phyloP scores from a whole-genome alignment of 23 red algal genomes.

The Gracilaria gracilis region DNA sequence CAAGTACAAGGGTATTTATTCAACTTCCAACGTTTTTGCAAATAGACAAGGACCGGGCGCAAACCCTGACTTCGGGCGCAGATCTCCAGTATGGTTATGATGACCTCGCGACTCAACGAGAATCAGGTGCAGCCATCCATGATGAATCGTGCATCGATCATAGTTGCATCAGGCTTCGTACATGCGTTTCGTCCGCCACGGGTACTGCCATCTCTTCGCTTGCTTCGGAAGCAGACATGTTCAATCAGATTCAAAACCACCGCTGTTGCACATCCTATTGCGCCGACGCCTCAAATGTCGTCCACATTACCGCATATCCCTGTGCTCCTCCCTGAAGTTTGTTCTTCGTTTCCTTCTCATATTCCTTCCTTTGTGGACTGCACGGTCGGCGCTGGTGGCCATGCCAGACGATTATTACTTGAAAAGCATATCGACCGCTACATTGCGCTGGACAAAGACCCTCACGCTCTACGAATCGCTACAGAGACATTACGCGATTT shows the following conservation, averaged over 20 bases:
- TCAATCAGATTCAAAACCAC: background rate
- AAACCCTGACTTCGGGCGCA: too few species aligned
- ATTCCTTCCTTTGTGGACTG: conserved; percentile 81
- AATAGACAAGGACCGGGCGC: too few species aligned
- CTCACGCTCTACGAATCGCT: conserved; percentile 63
- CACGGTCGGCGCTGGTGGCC: conserved; percentile 93
- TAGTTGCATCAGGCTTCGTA: background rate
- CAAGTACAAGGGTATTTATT: too few species aligned
- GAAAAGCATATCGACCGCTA: conserved; percentile 61
- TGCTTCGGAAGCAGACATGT: background rate
- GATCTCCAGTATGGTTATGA: too few species aligned
- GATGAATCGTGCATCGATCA: background rate
- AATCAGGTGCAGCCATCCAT: background rate
- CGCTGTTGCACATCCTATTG: background rate
- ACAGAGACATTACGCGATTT: conserved; percentile 3
- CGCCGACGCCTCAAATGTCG: background rate
- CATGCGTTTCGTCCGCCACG: background rate
- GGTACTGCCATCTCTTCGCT: background rate
- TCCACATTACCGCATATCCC: conserved; percentile 37
- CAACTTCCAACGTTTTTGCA: too few species aligned
- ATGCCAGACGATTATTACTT: conserved; percentile 58
- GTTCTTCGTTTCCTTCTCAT: conserved; percentile 35
- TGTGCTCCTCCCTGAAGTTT: conserved; percentile 68
- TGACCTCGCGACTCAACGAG: too few species aligned
- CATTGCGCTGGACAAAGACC: conserved; percentile 90